phyloP scores from a whole-genome alignment of 73 alveolate genomes.

The Paraurostyla sp. region DNA sequence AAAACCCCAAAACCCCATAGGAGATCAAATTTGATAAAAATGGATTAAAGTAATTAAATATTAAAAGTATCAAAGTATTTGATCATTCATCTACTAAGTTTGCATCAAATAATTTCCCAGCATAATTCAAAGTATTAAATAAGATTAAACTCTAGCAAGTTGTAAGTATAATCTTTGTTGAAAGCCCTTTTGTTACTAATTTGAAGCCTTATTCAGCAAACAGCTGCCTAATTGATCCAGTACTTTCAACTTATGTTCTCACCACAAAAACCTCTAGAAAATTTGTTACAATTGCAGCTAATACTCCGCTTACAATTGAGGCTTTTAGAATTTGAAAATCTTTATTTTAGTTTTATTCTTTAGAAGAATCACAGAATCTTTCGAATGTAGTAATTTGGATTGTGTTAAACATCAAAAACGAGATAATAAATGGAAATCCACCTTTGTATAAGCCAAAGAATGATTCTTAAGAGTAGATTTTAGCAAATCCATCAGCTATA shows the following conservation, averaged over 20 bases:
- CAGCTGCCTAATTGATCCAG: neutral
- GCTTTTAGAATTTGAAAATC: no score
- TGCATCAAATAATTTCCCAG: neutral
- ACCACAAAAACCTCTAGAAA: neutral
- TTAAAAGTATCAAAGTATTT: no score
- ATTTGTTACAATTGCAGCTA: neutral
- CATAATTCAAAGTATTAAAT: neutral
- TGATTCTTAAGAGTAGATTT: neutral
- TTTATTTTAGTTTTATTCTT: no score
- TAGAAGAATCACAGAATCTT: neutral
- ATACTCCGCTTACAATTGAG: neutral
- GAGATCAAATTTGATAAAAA: no score
- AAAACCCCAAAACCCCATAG: no score
- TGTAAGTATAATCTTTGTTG: neutral
- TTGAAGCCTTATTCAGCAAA: neutral
- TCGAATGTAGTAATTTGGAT: slow-evolving; percentile 47
- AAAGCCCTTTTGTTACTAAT: neutral
- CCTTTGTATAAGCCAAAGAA: slow-evolving; percentile 47
- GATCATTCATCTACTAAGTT: no score
- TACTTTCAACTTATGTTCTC: neutral
- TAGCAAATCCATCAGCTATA: neutral
- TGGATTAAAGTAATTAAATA: no score
- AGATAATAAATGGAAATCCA: slow-evolving; percentile 17
- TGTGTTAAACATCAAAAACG: slow-evolving; percentile 35
- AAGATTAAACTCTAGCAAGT: neutral